Conservation (phyloP, 179 eudicot species). For the Beta lomatogona region DNA sequence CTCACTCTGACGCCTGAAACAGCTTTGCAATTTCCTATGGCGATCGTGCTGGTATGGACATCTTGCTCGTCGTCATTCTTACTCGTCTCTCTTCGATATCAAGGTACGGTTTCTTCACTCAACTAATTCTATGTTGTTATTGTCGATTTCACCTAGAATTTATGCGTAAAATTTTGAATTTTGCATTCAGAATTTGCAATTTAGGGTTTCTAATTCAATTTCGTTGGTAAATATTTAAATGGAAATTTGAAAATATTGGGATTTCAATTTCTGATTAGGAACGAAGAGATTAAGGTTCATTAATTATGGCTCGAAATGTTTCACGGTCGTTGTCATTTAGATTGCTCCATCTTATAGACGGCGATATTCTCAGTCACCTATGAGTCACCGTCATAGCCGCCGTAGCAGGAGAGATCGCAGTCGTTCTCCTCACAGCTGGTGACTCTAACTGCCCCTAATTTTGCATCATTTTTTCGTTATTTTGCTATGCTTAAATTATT, state of each 20-base stretch:
- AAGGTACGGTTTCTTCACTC: too few relatives aligned
- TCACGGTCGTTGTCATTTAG: conserved; percentile 83
- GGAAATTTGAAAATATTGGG: not conserved
- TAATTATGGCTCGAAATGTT: conserved; percentile 69
- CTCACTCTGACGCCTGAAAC: too few relatives aligned
- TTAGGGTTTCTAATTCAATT: not conserved
- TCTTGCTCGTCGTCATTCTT: too few relatives aligned
- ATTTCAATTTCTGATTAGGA: not conserved
- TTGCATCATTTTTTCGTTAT: not conserved
- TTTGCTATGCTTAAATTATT: not conserved
- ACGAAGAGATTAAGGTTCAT: not conserved
- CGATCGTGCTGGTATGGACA: too few relatives aligned
- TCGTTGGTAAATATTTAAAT: not conserved
- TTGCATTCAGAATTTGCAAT: not conserved
- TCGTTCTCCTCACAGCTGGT: conserved; percentile 57
- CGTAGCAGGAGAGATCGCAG: conserved; percentile 64
- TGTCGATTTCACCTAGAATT: not conserved
- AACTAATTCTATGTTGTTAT: not conserved
- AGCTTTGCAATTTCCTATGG: too few relatives aligned
- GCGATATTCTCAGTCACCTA: conserved; percentile 75
- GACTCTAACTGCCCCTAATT: not conserved
- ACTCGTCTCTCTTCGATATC: too few relatives aligned
- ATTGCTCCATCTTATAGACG: too few relatives aligned
- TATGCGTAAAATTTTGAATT: not conserved
- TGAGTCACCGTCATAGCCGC: conserved; percentile 56